A percentile compares a stretch with the other conserved stretches of the same genome.
Conservation (phyloP, 768 basidiomycete genomes). For the Tremella mesenterica region DNA sequence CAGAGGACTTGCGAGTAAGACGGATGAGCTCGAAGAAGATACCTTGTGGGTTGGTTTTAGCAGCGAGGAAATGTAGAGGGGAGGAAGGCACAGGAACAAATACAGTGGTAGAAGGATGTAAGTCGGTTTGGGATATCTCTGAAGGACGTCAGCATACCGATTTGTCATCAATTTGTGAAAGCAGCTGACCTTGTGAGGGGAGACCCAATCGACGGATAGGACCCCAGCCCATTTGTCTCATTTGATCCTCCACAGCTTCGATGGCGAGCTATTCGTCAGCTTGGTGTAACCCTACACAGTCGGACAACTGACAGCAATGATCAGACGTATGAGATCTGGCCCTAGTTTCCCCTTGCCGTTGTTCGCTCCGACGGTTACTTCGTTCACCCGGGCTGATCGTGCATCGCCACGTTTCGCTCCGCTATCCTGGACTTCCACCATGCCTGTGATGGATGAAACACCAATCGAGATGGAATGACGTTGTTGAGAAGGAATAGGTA, state of each 20-base stretch:
- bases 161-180: not conserved
- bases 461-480: conserved; percentile 52
- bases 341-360: conserved; percentile 58
- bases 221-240: conserved; percentile 69
- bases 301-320: conserved; percentile 53
- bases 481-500: conserved; percentile 30
- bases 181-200: conserved; percentile 52
- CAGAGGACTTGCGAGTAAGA: conserved; percentile 14
- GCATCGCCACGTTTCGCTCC: conserved; percentile 62
- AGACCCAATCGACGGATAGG: conserved; percentile 64
- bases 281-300: not conserved
- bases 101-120: conserved; percentile 27
- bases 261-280: conserved; percentile 58
- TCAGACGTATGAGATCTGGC: conserved; percentile 54
- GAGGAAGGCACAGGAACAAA: conserved; percentile 26
- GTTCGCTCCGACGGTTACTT: conserved; percentile 58
- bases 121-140: conserved; percentile 70
- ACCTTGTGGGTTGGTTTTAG: conserved; percentile 67
- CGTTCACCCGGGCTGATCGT: conserved; percentile 58
- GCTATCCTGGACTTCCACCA: conserved; percentile 66
- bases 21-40: conserved; percentile 76
- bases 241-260: conserved; percentile 74
- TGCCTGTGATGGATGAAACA: conserved; percentile 71
- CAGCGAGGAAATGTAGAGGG: conserved; percentile 63
- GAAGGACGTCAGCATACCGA: conserved; percentile 4